phyloP scores from a whole-genome alignment of 1,284 basidiomycete genomes.

The Coniferiporia weirii region DNA sequence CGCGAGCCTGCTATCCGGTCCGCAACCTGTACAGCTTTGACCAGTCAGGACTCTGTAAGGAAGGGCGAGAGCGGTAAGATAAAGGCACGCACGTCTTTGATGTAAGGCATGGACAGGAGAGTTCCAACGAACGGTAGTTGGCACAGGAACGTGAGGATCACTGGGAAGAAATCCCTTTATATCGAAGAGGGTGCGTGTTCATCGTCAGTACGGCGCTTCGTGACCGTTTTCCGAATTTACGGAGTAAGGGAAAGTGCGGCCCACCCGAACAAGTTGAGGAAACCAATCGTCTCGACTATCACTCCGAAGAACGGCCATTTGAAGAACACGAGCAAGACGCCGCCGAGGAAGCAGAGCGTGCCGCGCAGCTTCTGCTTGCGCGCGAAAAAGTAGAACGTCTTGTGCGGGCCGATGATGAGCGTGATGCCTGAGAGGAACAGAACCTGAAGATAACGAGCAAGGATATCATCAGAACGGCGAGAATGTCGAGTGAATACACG shows the following conservation, averaged over 20 bases:
- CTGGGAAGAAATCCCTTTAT: conserved; percentile 96
- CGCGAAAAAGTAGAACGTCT: conserved; percentile 98
- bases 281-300: conserved; percentile 91
- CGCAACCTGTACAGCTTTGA: conserved; percentile 42
- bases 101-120: conserved; percentile 81
- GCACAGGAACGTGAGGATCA: conserved; percentile 92
- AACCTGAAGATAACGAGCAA: conserved; percentile 46
- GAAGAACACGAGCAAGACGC: conserved; percentile 82
- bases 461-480: conserved; percentile 2
- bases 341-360: conserved; percentile 87
- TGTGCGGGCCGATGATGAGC: conserved; percentile 91
- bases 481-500: not conserved
- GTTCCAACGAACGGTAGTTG: conserved; percentile 93
- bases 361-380: conserved; percentile 94
- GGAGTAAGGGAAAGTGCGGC: conserved; percentile 28
- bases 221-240: no score
- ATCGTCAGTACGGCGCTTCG: no score
- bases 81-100: conserved; percentile 53
- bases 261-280: conserved; percentile 96
- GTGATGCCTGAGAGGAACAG: conserved; percentile 90
- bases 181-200: not conserved
- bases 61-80: not conserved
- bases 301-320: conserved; percentile 95
- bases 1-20: conserved; percentile 74
- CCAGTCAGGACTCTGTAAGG: conserved; percentile 4